phyloP scores from a whole-genome alignment of 495 filamentous ascomycete species.

The Bombardia bombarda region DNA sequence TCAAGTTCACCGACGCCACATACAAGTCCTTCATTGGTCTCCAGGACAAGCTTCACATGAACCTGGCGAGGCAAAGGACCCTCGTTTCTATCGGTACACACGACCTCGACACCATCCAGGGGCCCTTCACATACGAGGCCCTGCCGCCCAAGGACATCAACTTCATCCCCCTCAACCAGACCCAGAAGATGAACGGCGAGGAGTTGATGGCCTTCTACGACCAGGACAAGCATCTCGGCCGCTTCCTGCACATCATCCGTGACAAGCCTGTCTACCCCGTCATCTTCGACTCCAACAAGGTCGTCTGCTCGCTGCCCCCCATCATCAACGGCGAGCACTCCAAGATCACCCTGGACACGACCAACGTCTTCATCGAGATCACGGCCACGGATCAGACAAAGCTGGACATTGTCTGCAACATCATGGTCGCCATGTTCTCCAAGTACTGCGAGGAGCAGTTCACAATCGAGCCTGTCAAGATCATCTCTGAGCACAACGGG shows the following conservation, averaged over 20 bases:
- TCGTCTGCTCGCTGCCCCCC: slow-evolving; percentile 87
- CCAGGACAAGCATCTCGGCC: slow-evolving; percentile 75
- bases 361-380: slow-evolving; percentile 92
- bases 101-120: slow-evolving; percentile 87
- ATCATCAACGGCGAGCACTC: slow-evolving; percentile 97
- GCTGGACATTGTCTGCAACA: slow-evolving; percentile 88
- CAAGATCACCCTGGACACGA: slow-evolving; percentile 85
- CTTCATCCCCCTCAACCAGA: slow-evolving; percentile 87
- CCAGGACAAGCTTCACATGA: slow-evolving; percentile 97
- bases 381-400: slow-evolving; percentile 97
- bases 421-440: slow-evolving; percentile 96
- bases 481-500: slow-evolving; percentile 84
- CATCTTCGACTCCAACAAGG: slow-evolving; percentile 80
- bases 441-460: slow-evolving; percentile 81
- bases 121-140: slow-evolving; percentile 95
- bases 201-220: slow-evolving; percentile 95
- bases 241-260: slow-evolving; percentile 84
- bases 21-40: slow-evolving; percentile 97
- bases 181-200: slow-evolving; percentile 73
- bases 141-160: slow-evolving; percentile 85
- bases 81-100: slow-evolving; percentile 95
- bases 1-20: slow-evolving; percentile 82
- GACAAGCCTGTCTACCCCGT: slow-evolving; percentile 96
- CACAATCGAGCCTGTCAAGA: slow-evolving; percentile 87
- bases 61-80: slow-evolving; percentile 86